Evolutionary conservation across 345 rosid genomes (phyloP).

Genomic region (Boechera stricta): DNA sequence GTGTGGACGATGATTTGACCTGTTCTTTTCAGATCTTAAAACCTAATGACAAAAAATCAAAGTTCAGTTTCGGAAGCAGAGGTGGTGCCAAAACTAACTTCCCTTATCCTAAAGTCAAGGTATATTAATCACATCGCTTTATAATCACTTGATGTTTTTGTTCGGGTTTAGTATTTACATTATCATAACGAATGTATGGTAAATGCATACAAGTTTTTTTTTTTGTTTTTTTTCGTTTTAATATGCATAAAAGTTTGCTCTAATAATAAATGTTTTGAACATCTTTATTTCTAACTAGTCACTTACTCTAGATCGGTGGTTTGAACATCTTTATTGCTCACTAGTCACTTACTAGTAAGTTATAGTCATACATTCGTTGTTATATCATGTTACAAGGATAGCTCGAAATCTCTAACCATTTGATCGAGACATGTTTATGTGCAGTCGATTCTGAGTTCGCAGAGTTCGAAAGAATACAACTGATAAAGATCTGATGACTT

Average conservation of each 20-base stretch:
- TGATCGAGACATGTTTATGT: background rate
- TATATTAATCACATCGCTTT: conserved; percentile 27
- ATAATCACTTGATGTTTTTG: too few relatives aligned
- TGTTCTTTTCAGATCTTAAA: conserved; percentile 88
- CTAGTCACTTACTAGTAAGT: background rate
- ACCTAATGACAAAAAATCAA: conserved; percentile 67
- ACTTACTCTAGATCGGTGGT: background rate
- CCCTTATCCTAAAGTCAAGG: conserved; percentile 61
- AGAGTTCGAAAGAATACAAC: conserved; percentile 37
- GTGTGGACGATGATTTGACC: conserved; percentile 64
- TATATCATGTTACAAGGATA: conserved; percentile 13
- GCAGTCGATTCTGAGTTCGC: conserved; percentile 40
- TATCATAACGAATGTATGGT: too few relatives aligned
- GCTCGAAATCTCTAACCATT: background rate
- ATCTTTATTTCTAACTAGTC: too few relatives aligned
- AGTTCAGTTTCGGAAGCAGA: conserved; percentile 59
- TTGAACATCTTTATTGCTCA: background rate
- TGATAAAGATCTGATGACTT: conserved; percentile 16
- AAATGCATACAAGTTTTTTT: too few relatives aligned
- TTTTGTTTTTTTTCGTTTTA: too few relatives aligned
- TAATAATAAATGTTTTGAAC: too few relatives aligned
- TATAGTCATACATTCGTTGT: background rate
- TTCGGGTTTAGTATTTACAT: too few relatives aligned
- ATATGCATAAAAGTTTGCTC: too few relatives aligned
- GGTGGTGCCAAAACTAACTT: conserved; percentile 52